Percentiles rank a stretch among this genome's conserved stretches.
phyloP scores from a whole-genome alignment of 2,329 filamentous ascomycete genomes.

The Penicillium sp. region DNA sequence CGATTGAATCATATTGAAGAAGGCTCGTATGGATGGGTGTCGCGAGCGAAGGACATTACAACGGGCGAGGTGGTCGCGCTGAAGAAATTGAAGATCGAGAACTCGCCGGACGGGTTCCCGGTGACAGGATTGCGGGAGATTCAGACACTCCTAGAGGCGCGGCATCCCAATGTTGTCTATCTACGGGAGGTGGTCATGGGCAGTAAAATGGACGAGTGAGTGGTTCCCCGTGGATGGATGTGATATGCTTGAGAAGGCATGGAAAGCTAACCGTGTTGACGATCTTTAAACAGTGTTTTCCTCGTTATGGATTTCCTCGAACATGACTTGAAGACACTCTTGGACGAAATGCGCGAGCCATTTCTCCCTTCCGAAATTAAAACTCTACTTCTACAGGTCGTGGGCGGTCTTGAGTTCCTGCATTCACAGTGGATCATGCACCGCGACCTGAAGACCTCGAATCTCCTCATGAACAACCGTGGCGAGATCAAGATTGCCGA shows the following conservation, averaged over 20 bases:
- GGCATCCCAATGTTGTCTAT: conserved; percentile 77
- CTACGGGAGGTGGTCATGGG: conserved; percentile 83
- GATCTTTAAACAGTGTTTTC: conserved; percentile 62
- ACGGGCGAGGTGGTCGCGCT: conserved; percentile 83
- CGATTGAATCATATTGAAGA: conserved; percentile 96
- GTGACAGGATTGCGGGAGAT: conserved; percentile 94
- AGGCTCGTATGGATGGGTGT: conserved; percentile 93
- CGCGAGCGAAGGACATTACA: conserved; percentile 69
- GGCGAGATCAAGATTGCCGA: conserved; percentile 94
- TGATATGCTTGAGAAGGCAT: neutral
- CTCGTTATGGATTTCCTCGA: conserved; percentile 97
- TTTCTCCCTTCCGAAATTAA: conserved; percentile 93
- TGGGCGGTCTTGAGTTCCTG: conserved; percentile 76
- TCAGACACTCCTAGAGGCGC: conserved; percentile 76
- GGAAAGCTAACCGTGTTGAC: neutral
- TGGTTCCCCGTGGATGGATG: conserved; percentile 15
- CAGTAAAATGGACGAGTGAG: conserved; percentile 58
- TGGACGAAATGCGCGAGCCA: conserved; percentile 90
- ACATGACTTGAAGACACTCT: conserved; percentile 90
- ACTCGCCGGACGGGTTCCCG: conserved; percentile 74
- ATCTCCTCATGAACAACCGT: conserved; percentile 91
- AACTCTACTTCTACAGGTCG: conserved; percentile 79
- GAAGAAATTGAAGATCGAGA: conserved; percentile 89
- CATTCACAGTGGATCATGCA: conserved; percentile 89
- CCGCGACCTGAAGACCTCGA: conserved; percentile 89